Base-by-base conservation (phyloP, 2,329 filamentous ascomycete genomes). In the Cordyceps fumosorosea region DNA sequence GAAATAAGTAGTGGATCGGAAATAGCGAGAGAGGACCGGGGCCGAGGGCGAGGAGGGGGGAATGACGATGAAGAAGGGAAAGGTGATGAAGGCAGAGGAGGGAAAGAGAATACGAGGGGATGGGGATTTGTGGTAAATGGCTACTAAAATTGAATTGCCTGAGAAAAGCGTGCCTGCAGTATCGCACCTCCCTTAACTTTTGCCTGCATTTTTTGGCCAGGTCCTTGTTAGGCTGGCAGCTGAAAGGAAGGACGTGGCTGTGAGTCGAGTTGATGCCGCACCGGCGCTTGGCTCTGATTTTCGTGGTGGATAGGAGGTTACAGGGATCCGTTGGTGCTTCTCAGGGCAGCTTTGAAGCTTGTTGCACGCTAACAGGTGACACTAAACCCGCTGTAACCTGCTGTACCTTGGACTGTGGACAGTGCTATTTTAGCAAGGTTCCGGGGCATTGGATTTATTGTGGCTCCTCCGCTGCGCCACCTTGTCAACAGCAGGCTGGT, bases 1-100 rank as follows among this genome's bases (percentile, higher is more conserved):
- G 22, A n/a, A 59, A 59, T 58, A 58, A 51, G 56, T 51, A 58
- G 45, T 45, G 29, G 48, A 44, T 37, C 32, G 47, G 34, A 20
- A 42, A 47, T 47, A 22, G 44, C n/a, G 44, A 47, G n/a, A 11
- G n/a, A 44, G 14, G 40, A n/a, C n/a, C 44, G 44, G 44, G 44
- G 18, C 18, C 16, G 40, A 44, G n/a, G 44, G 11, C n/a, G 8
- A n/a, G n/a, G n/a, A n/a, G 44, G 44, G n/a, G 44, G n/a, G 34
- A 14, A 37, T 12, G 34, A 22, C 6, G 56, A 44, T 51, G 56
- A 50, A 50, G 32, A 26, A 50, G 48, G 56, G n/a, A 52, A 20
- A 12, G n/a, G n/a, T 22, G 44, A 7, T 47, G 44, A 20, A 22
- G n/a, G n/a, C 8, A 20, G 54, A 45, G 44, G n/a, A 45, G n/a